Conservation (phyloP, 2,329 filamentous ascomycete species). For the Pestalotiopsis fici region DNA sequence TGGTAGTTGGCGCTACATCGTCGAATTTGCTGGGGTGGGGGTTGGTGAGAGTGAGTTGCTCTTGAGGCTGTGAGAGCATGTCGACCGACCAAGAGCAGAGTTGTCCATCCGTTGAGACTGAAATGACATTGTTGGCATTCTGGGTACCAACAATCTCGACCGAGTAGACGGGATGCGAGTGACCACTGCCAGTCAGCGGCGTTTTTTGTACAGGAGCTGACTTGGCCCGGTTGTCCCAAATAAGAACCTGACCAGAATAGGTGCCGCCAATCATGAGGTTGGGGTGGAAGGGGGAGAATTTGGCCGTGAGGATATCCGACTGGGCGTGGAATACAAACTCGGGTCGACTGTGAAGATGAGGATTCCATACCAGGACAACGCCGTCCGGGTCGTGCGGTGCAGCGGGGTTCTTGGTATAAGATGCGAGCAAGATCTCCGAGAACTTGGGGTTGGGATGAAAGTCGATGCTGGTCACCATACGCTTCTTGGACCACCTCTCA, state of each 20-base stretch:
- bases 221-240: conserved; percentile 94
- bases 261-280: conserved; percentile 95
- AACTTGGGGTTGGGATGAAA: conserved; percentile 97
- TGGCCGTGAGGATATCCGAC: conserved; percentile 91
- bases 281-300: conserved; percentile 98
- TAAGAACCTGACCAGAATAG: conserved; percentile 92
- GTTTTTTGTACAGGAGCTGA: conserved; percentile 94
- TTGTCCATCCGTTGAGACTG: conserved; percentile 92
- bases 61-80: conserved; percentile 95
- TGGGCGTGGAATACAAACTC: conserved; percentile 97
- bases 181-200: conserved; percentile 88
- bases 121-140: conserved; percentile 98
- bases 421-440: conserved; percentile 86
- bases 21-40: conserved; percentile 88
- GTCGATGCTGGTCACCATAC: conserved; percentile 93
- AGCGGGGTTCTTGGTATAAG: conserved; percentile 96
- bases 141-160: conserved; percentile 96
- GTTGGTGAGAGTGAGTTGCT: conserved; percentile 84
- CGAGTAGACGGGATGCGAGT: conserved; percentile 95
- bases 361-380: conserved; percentile 94
- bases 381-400: conserved; percentile 93
- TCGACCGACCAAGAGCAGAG: conserved; percentile 98
- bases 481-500: conserved; percentile 93
- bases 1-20: conserved; percentile 90
- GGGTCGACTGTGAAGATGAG: conserved; percentile 88